phyloP scores from a whole-genome alignment of 441 rosid species.

The Aleurites moluccanus region DNA sequence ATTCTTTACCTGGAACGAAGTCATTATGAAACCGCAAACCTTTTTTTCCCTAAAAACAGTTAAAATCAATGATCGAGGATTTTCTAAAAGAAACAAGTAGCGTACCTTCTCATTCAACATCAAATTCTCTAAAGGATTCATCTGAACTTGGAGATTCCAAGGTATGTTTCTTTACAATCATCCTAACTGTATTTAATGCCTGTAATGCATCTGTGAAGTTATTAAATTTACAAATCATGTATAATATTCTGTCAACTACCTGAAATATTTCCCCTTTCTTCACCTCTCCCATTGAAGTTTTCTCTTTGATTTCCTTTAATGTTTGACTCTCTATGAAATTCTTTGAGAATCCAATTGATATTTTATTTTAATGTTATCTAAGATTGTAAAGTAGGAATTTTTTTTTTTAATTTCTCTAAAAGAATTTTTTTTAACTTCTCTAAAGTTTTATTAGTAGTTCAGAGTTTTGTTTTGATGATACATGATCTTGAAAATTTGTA shows the following conservation, averaged over 20 bases:
- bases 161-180: constrained; percentile 33
- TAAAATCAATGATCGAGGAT: constrained; percentile 43
- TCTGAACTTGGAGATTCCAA: constrained; percentile 36
- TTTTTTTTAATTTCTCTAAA: no score
- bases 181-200: not conserved
- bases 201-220: not conserved
- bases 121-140: constrained; percentile 43
- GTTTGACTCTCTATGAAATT: no score
- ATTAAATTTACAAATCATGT: not conserved
- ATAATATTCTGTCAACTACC: no score
- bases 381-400: no score
- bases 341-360: no score
- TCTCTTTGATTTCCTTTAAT: no score
- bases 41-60: constrained; percentile 35
- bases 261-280: no score
- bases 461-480: not conserved
- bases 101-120: constrained; percentile 28
- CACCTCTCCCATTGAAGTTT: no score
- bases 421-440: no score
- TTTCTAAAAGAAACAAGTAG: constrained; percentile 34
- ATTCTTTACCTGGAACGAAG: not conserved
- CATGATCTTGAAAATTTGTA: not conserved
- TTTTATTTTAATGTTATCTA: no score
- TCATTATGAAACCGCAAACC: not conserved
- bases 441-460: not conserved